A percentile compares a stretch with the other conserved stretches of the same genome.
These are phyloP conservation scores for Rasamsonia emersonii DNA, from an alignment of 2,329 filamentous ascomycete genomes.

Conservation along the genomic window DNA sequence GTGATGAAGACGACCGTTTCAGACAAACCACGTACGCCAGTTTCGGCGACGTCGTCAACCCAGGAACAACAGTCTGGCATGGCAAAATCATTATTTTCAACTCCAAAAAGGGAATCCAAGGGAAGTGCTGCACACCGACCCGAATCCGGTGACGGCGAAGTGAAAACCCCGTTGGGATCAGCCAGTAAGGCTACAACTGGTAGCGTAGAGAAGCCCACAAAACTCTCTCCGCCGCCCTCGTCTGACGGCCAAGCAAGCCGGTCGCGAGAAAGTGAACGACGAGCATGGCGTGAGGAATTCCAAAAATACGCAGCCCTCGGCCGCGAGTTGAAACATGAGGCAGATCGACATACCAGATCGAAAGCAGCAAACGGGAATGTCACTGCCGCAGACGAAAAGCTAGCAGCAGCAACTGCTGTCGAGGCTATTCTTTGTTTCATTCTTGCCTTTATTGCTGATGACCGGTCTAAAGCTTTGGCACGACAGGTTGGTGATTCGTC, in stretches of 20 bases:
- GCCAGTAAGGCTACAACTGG: slow-evolving; percentile 20
- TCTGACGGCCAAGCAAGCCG: slow-evolving; percentile 14
- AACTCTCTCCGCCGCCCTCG: slow-evolving; percentile 20
- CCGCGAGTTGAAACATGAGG: slow-evolving; percentile 39
- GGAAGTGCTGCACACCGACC: slow-evolving; percentile 28
- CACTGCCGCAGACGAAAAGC: slow-evolving; percentile 25
- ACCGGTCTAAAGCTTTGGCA: slow-evolving; percentile 27
- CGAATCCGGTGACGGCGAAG: slow-evolving; percentile 32
- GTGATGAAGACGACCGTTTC: slow-evolving; percentile 18
- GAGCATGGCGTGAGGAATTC: slow-evolving; percentile 36
- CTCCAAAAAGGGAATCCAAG: slow-evolving; percentile 36
- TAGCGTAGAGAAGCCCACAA: slow-evolving; percentile 16
- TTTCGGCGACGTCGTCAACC: slow-evolving; percentile 25
- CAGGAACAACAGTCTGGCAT: slow-evolving; percentile 14
- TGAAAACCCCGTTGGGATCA: slow-evolving; percentile 27
- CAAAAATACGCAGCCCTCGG: slow-evolving; percentile 35
- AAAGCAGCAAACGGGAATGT: slow-evolving; percentile 16
- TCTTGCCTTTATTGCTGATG: slow-evolving; percentile 37
- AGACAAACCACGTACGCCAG: slow-evolving; percentile 30
- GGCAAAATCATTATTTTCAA: slow-evolving; percentile 24
- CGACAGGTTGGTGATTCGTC: slow-evolving; percentile 31
- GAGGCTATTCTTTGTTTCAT: slow-evolving; percentile 42
- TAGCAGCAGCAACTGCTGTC: slow-evolving; percentile 31
- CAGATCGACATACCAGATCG: slow-evolving; percentile 24
- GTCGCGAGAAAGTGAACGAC: slow-evolving; percentile 26